phyloP scores from a whole-genome alignment of 208 protist species.

The Phytomonas serpens region DNA sequence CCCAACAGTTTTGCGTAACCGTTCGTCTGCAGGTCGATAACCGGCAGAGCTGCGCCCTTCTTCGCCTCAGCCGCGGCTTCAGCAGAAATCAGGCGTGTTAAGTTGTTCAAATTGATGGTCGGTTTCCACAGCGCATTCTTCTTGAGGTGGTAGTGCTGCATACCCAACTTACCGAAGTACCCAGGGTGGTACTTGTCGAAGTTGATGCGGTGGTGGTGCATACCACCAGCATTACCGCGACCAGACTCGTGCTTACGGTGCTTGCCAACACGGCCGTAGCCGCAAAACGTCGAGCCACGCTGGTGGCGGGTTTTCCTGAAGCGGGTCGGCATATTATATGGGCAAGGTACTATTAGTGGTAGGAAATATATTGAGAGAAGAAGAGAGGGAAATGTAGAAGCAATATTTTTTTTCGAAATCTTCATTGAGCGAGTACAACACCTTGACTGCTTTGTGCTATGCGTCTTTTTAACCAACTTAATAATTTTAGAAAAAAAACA shows the following conservation, averaged over 20 bases:
- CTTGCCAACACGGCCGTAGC: slow-evolving; percentile 96
- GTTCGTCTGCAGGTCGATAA: slow-evolving; percentile 96
- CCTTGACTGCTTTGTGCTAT: too few relatives aligned
- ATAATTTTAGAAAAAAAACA: too few relatives aligned
- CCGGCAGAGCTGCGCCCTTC: slow-evolving; percentile 89
- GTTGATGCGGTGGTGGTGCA: slow-evolving; percentile 99
- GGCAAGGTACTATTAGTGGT: slow-evolving; percentile 1
- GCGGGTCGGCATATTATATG: slow-evolving; percentile 72
- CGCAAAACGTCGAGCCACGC: slow-evolving; percentile 87
- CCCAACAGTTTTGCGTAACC: slow-evolving; percentile 99
- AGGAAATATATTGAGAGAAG: not conserved
- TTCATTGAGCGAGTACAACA: too few relatives aligned
- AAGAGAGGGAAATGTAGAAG: slow-evolving; percentile 1
- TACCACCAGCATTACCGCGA: slow-evolving; percentile 99
- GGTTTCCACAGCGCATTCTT: slow-evolving; percentile 93
- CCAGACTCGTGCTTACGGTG: slow-evolving; percentile 99
- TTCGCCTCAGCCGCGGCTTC: slow-evolving; percentile 75
- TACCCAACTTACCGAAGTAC: slow-evolving; percentile 99
- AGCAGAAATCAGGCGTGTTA: slow-evolving; percentile 97
- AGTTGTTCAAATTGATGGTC: slow-evolving; percentile 98
- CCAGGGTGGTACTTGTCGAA: slow-evolving; percentile 99
- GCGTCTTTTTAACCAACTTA: too few relatives aligned
- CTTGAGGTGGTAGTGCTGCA: slow-evolving; percentile 96
- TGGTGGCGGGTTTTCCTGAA: slow-evolving; percentile 91
- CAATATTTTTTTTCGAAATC: not conserved